Evolutionary conservation across 2,329 filamentous ascomycete species (phyloP).

Genomic region (Xylariaceae sp.): DNA sequence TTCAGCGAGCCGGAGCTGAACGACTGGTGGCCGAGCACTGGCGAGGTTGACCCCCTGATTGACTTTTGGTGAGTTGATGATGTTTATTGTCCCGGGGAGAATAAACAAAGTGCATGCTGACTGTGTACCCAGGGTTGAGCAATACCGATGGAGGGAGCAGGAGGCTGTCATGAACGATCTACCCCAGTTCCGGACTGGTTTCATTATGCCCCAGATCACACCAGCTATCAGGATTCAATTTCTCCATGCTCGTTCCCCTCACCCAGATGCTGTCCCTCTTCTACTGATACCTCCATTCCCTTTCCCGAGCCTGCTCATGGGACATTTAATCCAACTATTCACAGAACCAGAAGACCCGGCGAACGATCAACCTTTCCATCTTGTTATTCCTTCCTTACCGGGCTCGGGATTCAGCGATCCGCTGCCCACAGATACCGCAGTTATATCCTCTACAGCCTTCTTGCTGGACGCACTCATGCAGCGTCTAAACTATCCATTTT

Average conservation of each 20-base stretch:
- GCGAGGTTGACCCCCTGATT: slow-evolving; percentile 56
- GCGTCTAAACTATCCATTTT: slow-evolving; percentile 52
- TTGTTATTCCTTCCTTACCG: slow-evolving; percentile 61
- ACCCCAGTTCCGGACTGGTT: slow-evolving; percentile 59
- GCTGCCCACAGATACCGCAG: slow-evolving; percentile 43
- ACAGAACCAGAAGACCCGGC: slow-evolving; percentile 45
- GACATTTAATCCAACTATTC: slow-evolving; percentile 49
- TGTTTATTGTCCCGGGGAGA: background rate
- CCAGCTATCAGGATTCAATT: slow-evolving; percentile 55
- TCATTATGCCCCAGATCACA: slow-evolving; percentile 38
- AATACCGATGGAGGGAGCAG: slow-evolving; percentile 58
- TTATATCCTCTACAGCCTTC: slow-evolving; percentile 48
- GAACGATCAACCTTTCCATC: slow-evolving; percentile 51
- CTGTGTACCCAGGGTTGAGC: slow-evolving; percentile 51
- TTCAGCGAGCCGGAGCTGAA: slow-evolving; percentile 40
- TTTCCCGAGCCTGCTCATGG: slow-evolving; percentile 56
- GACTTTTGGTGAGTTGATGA: slow-evolving; percentile 52
- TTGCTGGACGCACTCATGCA: slow-evolving; percentile 56
- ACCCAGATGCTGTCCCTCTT: slow-evolving; percentile 53
- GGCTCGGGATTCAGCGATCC: slow-evolving; percentile 64
- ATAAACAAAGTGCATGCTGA: slow-evolving; percentile 3
- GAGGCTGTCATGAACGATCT: slow-evolving; percentile 55
- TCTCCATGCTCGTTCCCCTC: slow-evolving; percentile 52
- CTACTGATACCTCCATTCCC: slow-evolving; percentile 63
- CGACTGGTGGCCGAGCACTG: slow-evolving; percentile 56